Base-by-base conservation (phyloP, 768 basidiomycete genomes). In the Naganishia vishniacii region DNA sequence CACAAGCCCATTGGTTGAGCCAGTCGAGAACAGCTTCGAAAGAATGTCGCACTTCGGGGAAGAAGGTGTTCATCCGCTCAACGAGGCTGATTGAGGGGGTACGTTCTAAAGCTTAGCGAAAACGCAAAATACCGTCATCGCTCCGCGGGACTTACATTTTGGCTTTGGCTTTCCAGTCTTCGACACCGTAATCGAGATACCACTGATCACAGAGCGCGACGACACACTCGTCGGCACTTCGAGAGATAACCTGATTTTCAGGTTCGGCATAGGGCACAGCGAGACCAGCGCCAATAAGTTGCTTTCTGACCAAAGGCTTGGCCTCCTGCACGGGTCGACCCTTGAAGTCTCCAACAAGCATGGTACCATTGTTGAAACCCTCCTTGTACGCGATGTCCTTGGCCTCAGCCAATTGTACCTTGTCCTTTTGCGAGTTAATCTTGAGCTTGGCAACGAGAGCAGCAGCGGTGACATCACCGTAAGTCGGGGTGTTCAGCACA, bases 1-100 rank as follows among this genome's bases (percentile, higher is more conserved):
- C 94, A 77, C 95, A 99, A 1, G 95, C 95, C 95, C 95, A 99
- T 77, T 99, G 84, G 72, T 91, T 91, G 79, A 99, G 80, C 95
- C 95, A 99, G 53, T 84, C 87, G 73, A 99, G 80, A 7, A 89
- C 90, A 67, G 85, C 86, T 78, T 95, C 89, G 73, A 98, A 98
- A 1, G 83, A 84, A 78, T 99, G 85, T 31, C 93, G 84, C 0
- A 94, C 97, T 80, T 98, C 95, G n/a, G 81, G 74, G 31, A 85
- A 84, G 81, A 91, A 97, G 4, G 89, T 86, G 77, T 95, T 84
- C 92, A 98, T 93, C 71, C 81, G 83, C 8, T 82, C 83, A 71
- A 97, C 79, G 65, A 91, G 79, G 67, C 91, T 95, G 68, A 1
- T 45, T n/a, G n/a, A n/a, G n/a, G n/a, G n/a, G n/a, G n/a, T n/a